phyloP scores from a whole-genome alignment of 257 asterid species.

The Nyctanthes arbortristis region DNA sequence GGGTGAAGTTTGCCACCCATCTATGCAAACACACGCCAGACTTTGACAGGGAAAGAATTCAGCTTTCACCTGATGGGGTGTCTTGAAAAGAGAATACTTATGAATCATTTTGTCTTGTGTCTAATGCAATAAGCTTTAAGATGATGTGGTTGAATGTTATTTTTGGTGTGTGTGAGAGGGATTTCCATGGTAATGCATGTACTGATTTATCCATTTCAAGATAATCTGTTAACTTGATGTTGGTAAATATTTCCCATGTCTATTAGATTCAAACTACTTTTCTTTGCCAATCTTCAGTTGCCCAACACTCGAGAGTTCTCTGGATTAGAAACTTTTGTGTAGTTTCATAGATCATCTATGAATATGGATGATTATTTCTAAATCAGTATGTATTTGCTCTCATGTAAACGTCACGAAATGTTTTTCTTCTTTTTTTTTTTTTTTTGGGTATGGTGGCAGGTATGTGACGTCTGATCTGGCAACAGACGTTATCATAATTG shows the following conservation, averaged over 20 bases:
- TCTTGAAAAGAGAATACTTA: too few relatives aligned
- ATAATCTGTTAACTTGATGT: not conserved
- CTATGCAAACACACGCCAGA: too few relatives aligned
- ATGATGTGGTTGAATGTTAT: too few relatives aligned
- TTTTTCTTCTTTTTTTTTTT: slow-evolving; percentile 2
- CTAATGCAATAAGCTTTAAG: too few relatives aligned
- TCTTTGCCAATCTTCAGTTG: too few relatives aligned
- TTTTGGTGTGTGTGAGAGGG: not conserved
- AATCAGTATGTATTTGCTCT: not conserved
- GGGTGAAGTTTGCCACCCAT: too few relatives aligned
- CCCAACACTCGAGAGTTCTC: too few relatives aligned
- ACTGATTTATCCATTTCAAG: not conserved
- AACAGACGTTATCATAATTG: slow-evolving; percentile 58
- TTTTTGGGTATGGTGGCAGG: too few relatives aligned
- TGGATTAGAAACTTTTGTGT: not conserved
- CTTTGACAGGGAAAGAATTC: too few relatives aligned
- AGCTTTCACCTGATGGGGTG: too few relatives aligned
- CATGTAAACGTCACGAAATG: not conserved
- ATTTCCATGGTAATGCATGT: not conserved
- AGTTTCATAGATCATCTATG: not conserved
- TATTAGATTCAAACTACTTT: not conserved
- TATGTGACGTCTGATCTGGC: slow-evolving; percentile 67
- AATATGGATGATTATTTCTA: too few relatives aligned
- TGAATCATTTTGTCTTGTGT: too few relatives aligned
- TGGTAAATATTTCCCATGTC: not conserved